A percentile compares a stretch with the other conserved stretches of the same genome.
Evolutionary conservation across 2,329 filamentous ascomycete genomes (phyloP).

Genomic region (Pseudogymnoascus sp.): DNA sequence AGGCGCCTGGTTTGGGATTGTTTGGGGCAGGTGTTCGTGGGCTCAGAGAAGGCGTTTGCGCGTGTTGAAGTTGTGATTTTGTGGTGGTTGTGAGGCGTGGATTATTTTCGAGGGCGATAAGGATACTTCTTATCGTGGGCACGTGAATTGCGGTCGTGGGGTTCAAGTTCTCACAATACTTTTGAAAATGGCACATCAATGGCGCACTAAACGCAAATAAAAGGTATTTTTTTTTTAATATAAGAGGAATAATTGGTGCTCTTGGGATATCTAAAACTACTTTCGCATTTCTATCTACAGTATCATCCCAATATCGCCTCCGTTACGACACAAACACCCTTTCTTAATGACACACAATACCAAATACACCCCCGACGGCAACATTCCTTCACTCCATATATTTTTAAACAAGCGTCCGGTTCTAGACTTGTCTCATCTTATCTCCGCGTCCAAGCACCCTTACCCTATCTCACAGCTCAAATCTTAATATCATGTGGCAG

Average conservation of each 20-base stretch:
- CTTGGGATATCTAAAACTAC: not conserved
- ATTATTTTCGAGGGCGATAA: constrained; percentile 1
- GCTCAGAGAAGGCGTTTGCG: not conserved
- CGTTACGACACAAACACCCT: not conserved
- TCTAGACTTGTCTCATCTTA: not conserved
- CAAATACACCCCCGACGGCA: not conserved
- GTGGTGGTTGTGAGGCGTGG: not conserved
- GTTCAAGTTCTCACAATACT: not conserved
- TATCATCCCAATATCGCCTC: not conserved
- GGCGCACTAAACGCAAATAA: not conserved
- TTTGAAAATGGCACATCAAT: not conserved
- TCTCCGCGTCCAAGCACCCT: not conserved
- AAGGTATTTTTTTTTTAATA: not conserved
- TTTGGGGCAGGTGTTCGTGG: not conserved
- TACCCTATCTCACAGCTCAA: not conserved
- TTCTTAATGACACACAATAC: no score
- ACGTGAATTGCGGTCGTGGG: not conserved
- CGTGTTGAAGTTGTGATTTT: not conserved
- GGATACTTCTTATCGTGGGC: not conserved
- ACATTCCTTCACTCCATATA: not conserved
- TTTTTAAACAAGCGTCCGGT: not conserved
- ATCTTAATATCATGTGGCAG: not conserved
- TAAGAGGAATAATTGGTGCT: not conserved
- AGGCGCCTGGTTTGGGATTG: not conserved
- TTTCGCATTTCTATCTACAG: not conserved